Percentiles rank a stretch among this genome's conserved stretches.
Conservation (phyloP, 768 basidiomycete genomes). For the Leccinellum albellum region DNA sequence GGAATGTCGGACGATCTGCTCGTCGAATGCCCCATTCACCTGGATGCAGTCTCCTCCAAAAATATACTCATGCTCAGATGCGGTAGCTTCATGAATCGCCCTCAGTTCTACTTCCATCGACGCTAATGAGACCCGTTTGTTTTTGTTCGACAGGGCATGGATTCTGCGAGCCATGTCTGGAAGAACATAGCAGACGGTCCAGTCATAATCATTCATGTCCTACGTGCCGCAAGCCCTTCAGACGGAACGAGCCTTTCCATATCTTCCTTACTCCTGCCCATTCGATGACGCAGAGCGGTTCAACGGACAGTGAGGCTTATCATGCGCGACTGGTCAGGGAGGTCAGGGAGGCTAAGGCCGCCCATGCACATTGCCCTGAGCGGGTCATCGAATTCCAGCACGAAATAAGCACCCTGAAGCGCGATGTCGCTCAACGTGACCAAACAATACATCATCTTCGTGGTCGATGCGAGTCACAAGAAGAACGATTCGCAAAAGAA, state of each 20-base stretch:
- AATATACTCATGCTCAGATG: slow-evolving; percentile 30
- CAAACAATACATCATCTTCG: slow-evolving; percentile 15
- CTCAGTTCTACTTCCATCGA: neutral
- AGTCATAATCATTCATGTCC: slow-evolving; percentile 18
- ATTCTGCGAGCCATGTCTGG: slow-evolving; percentile 30
- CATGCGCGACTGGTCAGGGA: slow-evolving; percentile 12
- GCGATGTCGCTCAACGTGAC: neutral
- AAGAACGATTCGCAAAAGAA: slow-evolving; percentile 12
- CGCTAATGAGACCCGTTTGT: slow-evolving; percentile 11
- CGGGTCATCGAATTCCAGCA: slow-evolving; percentile 7
- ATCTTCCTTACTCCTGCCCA: slow-evolving; percentile 26
- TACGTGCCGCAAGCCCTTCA: slow-evolving; percentile 29
- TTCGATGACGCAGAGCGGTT: slow-evolving; percentile 2
- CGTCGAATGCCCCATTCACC: slow-evolving; percentile 32
- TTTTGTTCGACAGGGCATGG: slow-evolving; percentile 28
- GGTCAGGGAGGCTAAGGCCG: slow-evolving; percentile 6
- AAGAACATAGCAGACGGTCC: slow-evolving; percentile 10
- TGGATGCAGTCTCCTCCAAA: slow-evolving; percentile 25
- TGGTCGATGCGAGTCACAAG: slow-evolving; percentile 10
- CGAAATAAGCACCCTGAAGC: slow-evolving; percentile 12
- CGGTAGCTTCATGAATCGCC: slow-evolving; percentile 18
- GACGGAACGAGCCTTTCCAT: slow-evolving; percentile 24
- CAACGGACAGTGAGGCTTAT: slow-evolving; percentile 2
- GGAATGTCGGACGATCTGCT: slow-evolving; percentile 18
- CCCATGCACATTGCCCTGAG: slow-evolving; percentile 14